Conservation (phyloP, 768 basidiomycete genomes). For the Pholiota microspora region DNA sequence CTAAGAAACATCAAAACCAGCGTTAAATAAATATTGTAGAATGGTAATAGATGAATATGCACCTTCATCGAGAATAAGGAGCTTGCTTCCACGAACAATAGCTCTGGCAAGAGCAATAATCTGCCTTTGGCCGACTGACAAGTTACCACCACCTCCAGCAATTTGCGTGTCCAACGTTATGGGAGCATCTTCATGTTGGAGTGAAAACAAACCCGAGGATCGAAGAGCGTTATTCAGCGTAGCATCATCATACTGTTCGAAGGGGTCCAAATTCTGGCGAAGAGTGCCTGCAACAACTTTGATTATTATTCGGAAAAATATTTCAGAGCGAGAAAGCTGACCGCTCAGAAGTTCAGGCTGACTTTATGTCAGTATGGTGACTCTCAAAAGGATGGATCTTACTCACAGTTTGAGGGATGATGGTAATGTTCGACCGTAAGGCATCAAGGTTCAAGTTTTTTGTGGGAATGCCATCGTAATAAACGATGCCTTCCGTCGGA, state of each 20-base stretch:
- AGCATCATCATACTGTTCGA: slow-evolving; percentile 52
- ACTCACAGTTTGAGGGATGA: slow-evolving; percentile 51
- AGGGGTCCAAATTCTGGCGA: slow-evolving; percentile 64
- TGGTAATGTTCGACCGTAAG: slow-evolving; percentile 56
- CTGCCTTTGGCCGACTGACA: slow-evolving; percentile 76
- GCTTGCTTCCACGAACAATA: slow-evolving; percentile 53
- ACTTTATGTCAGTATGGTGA: background rate
- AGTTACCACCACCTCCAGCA: slow-evolving; percentile 59
- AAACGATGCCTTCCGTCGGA: slow-evolving; percentile 51
- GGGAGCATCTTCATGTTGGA: slow-evolving; percentile 40
- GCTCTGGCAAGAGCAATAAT: slow-evolving; percentile 66
- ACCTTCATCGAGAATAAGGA: slow-evolving; percentile 66
- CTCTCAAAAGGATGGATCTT: background rate
- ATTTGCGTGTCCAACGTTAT: slow-evolving; percentile 43
- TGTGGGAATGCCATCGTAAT: slow-evolving; percentile 53
- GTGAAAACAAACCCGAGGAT: slow-evolving; percentile 37
- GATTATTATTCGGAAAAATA: background rate
- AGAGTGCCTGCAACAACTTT: slow-evolving; percentile 42
- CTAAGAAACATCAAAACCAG: slow-evolving; percentile 28
- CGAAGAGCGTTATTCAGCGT: slow-evolving; percentile 36
- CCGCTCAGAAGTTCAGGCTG: slow-evolving; percentile 18
- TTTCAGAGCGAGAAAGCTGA: background rate
- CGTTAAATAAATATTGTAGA: background rate
- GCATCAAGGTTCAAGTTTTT: slow-evolving; percentile 52
- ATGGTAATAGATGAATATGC: slow-evolving; percentile 10